Evolutionary conservation across 2,329 filamentous ascomycete genomes (phyloP).

Genomic region (Colletotrichum brevisporum): DNA sequence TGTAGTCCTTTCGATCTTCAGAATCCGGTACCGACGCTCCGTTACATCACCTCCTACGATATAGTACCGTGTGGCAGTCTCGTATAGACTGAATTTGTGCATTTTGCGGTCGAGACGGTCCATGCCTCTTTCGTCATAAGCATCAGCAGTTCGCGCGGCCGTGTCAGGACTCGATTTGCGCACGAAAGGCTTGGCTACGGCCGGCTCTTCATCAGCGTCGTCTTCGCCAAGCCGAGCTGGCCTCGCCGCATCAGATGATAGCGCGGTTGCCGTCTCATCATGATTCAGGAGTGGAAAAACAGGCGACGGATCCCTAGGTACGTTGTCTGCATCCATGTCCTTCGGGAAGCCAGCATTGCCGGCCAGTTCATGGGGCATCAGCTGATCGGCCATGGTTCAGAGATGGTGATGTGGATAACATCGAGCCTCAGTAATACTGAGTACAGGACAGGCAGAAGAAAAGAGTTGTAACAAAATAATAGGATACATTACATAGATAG

Average conservation of each 20-base stretch:
- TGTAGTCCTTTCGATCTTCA: conserved; percentile 94
- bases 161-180: conserved; percentile 68
- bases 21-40: conserved; percentile 88
- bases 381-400: background rate
- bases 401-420: too few relatives aligned
- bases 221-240: conserved; percentile 53
- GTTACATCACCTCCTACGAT: conserved; percentile 93
- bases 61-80: conserved; percentile 94
- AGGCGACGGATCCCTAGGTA: conserved; percentile 36
- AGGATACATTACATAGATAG: too few relatives aligned
- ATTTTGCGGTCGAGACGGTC: conserved; percentile 73
- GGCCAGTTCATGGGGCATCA: background rate
- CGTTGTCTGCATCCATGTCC: background rate
- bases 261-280: conserved; percentile 49
- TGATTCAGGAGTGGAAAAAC: conserved; percentile 55
- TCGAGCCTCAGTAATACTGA: too few relatives aligned
- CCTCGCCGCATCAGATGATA: conserved; percentile 43
- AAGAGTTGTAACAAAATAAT: too few relatives aligned
- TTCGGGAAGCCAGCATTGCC: background rate
- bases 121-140: conserved; percentile 50
- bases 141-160: conserved; percentile 48
- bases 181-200: conserved; percentile 70
- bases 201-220: conserved; percentile 71
- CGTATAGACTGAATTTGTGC: conserved; percentile 98
- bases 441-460: too few relatives aligned